Evolutionary conservation across 495 filamentous ascomycete species (phyloP).

Genomic region (Geopyxis carbonaria): DNA sequence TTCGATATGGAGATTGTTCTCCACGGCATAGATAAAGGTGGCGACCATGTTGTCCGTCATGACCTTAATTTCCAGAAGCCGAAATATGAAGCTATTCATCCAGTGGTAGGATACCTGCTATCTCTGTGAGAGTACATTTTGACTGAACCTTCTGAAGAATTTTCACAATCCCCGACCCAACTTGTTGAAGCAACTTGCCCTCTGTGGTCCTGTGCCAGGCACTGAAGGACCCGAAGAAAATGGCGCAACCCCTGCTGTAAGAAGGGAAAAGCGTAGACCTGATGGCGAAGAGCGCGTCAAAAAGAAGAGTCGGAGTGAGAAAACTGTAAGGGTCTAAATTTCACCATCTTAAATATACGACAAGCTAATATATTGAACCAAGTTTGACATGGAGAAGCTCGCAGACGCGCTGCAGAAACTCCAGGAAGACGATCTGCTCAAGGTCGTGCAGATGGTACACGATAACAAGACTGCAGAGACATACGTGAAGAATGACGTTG

Average conservation of each 20-base stretch:
- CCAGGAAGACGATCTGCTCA: conserved; percentile 72
- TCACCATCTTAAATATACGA: not conserved
- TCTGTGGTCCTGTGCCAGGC: conserved; percentile 67
- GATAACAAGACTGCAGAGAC: conserved; percentile 85
- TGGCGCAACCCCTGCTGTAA: conserved; percentile 28
- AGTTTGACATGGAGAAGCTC: conserved; percentile 89
- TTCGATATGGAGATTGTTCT: conserved; percentile 87
- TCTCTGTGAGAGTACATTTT: not conserved
- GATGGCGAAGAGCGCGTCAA: conserved; percentile 43
- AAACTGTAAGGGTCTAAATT: conserved; percentile 35
- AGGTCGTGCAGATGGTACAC: conserved; percentile 94
- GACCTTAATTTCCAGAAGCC: conserved; percentile 79
- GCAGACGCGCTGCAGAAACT: conserved; percentile 81
- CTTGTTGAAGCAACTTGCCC: conserved; percentile 52
- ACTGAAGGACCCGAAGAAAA: conserved; percentile 35
- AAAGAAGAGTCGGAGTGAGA: conserved; percentile 62
- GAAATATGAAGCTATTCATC: conserved; percentile 71
- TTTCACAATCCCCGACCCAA: conserved; percentile 87
- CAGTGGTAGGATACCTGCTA: conserved; percentile 38
- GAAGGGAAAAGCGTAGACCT: conserved; percentile 39
- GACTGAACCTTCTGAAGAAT: conserved; percentile 29
- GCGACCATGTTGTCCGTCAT: conserved; percentile 62
- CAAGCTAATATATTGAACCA: conserved; percentile 9
- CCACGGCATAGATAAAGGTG: conserved; percentile 64
- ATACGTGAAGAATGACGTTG: conserved; percentile 92